A percentile compares a stretch with the other conserved stretches of the same genome.
Conservation (phyloP, 345 rosid species). For the Populus pruinosa region DNA sequence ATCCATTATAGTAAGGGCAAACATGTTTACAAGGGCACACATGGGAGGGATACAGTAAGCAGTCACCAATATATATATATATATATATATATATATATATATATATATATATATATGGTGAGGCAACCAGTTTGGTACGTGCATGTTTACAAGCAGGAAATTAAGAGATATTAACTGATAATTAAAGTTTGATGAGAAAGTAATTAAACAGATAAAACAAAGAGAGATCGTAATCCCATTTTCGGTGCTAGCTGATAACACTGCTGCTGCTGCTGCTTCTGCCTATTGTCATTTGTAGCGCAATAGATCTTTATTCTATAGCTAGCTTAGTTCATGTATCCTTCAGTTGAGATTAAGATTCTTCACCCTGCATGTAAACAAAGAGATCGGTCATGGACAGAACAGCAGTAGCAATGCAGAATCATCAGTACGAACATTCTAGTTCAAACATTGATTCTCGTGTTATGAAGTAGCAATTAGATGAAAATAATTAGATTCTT, state of each 20-base stretch:
- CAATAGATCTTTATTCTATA: background rate
- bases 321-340: background rate
- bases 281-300: background rate
- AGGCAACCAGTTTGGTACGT: background rate
- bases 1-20: background rate
- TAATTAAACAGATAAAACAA: background rate
- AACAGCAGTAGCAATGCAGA: no score
- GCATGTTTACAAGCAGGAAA: background rate
- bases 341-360: constrained; percentile 33
- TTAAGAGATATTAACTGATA: background rate
- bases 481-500: no score
- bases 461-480: no score
- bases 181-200: background rate
- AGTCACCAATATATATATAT: background rate
- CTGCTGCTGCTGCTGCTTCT: background rate
- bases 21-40: background rate
- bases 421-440: no score
- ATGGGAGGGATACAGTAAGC: background rate
- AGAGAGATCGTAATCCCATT: background rate
- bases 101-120: background rate
- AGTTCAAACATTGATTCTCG: no score
- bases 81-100: background rate
- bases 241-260: background rate
- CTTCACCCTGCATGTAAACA: constrained; percentile 31
- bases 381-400: background rate